Base-by-base conservation (phyloP, 192 early-diverging fungal genomes). In the Backusella tuberculispora region DNA sequence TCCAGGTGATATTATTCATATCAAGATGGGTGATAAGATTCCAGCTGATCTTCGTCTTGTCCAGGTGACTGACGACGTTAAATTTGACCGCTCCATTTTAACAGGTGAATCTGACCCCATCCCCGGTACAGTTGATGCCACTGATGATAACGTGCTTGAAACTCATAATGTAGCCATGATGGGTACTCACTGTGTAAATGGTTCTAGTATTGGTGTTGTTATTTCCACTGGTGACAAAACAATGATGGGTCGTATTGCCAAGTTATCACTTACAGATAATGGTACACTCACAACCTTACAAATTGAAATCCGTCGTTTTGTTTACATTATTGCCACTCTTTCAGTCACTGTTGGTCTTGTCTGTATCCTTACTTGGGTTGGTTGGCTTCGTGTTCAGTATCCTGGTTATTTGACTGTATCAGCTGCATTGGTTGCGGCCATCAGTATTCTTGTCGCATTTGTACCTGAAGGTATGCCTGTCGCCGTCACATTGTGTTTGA, bases 101-200 rank as follows among this genome's bases (percentile, higher is more conserved):
- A 95, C 96, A 12, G 96, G 96, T 40, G 90, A 92, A 74, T 79
- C 87, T 12, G 87, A 92, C 34, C 81, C 90, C 5, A 86, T 95
- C n/a, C 79, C 83, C 44, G 93, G 87, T 21, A 87, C 85, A 14
- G 84, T 84, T 41, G 81, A 87, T 24, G 67, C 78, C 60, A 96
- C 94, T 6, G 91, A 92, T 84, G 84, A 86, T 2, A 93, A 91
- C 68, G 86, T 90, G 56, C 78, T 95, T 40, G 95, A 95, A 83
- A 90, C 90, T 14, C 88, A 90, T 70, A 96, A 96, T 71, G 85
- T 98, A 74, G 94, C 91, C 15, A 88, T 98, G 77, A 89, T 90
- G 85, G 88, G 83, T 17, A 84, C 81, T n/a, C 83, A 88, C 63
- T 87, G 94, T n/a, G 86, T 90, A 1, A 87, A 94, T 76, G 96